phyloP scores from a whole-genome alignment of 2,329 filamentous ascomycete species.

The Beauveria australis region DNA sequence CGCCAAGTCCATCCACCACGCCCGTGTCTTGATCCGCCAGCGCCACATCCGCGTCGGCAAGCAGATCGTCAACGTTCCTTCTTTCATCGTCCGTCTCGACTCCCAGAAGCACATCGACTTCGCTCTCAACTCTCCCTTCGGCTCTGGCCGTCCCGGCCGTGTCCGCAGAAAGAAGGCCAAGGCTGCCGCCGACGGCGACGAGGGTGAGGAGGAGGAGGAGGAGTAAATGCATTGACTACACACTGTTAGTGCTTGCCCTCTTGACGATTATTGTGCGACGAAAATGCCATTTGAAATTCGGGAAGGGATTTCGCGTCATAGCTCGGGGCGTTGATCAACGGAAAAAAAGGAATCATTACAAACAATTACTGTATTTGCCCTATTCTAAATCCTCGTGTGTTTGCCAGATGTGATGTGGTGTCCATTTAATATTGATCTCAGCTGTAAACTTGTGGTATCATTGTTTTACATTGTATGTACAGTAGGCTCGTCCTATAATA shows the following conservation, averaged over 20 bases:
- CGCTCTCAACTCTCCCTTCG: conserved; percentile 92
- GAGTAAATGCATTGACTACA: conserved; percentile 41
- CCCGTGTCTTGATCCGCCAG: conserved; percentile 98
- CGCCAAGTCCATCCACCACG: conserved; percentile 99
- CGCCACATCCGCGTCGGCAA: conserved; percentile 99
- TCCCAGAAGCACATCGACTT: conserved; percentile 99
- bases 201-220: conserved; percentile 79
- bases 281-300: conserved; percentile 29
- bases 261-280: conserved; percentile 22
- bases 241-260: conserved; percentile 23
- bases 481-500: conserved; percentile 26
- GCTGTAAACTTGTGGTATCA: not conserved
- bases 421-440: not conserved
- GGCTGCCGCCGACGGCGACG: conserved; percentile 80
- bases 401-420: not conserved
- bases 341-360: conserved; percentile 31
- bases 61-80: conserved; percentile 99
- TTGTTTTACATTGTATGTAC: conserved; percentile 19
- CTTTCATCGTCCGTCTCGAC: conserved; percentile 98
- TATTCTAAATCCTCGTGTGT: not conserved
- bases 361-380: conserved; percentile 1
- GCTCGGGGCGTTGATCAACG: conserved; percentile 44
- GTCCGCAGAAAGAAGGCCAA: conserved; percentile 99
- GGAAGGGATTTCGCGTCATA: conserved; percentile 34
- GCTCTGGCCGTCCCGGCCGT: conserved; percentile 93